Base-by-base conservation (phyloP, 495 filamentous ascomycete genomes). In the Tuber indicum region DNA sequence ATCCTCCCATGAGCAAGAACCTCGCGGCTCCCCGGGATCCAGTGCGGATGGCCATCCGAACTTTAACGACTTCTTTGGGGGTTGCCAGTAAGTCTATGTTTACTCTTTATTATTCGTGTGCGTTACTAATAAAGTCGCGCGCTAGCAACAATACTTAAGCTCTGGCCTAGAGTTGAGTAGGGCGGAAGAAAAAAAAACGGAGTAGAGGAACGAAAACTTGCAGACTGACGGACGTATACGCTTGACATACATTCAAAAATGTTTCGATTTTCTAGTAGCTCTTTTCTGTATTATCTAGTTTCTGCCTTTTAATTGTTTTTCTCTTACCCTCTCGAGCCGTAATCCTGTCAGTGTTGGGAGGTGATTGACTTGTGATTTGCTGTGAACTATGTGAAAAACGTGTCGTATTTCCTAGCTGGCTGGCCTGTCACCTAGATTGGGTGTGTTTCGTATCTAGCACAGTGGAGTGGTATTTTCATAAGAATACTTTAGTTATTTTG, bases 51-150 rank as follows among this genome's bases (percentile, higher is more conserved):
- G 77, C 12, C 75, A 75, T 43, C 77, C 75, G n/a, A 73, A 44
- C 71, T 81, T 81, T 58, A 73, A 70, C 36, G 75, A 81, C 16
- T 81, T 78, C 69, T 81, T 81, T 74, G 78, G 73, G 26, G 72
- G 75, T 47, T 74, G 73, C 44, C 73, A 46, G 79, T 80, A 10
- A 26, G 52, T 66, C 52, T 26, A 32, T 19, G 36, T 66, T 36
- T 2, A 4, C 6, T 32, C 32, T 36, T 16, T 66, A 66, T 36
- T 62, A 26, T 62, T 6, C 58, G 26, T 66, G 36, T 66, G 39
- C 32, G 14, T 36, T 66, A 32, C 58, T 66, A 17, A 66, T 19
- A 19, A 36, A 36, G 14, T 36, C 26, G n/a, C 16, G 14, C 14
- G 16, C 4, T 36, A 66, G 58, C 58, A 36, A 6, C 26, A 4